Percentiles rank a stretch among this genome's conserved stretches.
Conservation (phyloP, 345 rosid genomes). For the Gossypium mustelinum region DNA sequence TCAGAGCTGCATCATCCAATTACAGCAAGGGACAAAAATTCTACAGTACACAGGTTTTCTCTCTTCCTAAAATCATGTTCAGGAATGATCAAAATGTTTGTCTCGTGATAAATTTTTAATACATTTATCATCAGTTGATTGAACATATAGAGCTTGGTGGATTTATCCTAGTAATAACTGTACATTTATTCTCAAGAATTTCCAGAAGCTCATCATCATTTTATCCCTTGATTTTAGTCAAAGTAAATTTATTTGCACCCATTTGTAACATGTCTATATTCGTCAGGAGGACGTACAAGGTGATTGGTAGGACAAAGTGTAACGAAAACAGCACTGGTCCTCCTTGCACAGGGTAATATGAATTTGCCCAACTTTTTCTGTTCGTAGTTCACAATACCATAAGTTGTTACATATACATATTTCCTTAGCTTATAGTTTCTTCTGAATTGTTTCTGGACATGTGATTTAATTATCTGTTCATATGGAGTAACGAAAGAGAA, state of each 20-base stretch:
- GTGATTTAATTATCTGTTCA: not conserved
- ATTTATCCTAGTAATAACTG: not conserved
- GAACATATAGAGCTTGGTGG: not conserved
- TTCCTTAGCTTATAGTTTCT: not conserved
- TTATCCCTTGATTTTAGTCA: not conserved
- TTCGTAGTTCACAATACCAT: not conserved
- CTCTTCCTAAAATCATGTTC: not conserved
- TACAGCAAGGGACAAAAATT: conserved; percentile 40
- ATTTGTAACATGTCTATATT: not conserved
- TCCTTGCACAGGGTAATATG: conserved; percentile 22
- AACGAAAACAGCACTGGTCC: conserved; percentile 18
- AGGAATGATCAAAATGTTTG: not conserved
- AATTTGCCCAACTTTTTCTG: not conserved
- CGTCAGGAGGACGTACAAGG: conserved; percentile 18
- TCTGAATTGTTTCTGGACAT: not conserved
- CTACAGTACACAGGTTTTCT: conserved; percentile 64
- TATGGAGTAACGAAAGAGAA: conserved; percentile 8
- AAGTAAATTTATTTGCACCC: not conserved
- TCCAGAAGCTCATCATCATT: not conserved
- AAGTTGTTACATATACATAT: not conserved
- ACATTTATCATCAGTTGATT: not conserved
- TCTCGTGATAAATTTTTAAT: not conserved
- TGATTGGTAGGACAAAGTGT: conserved; percentile 17
- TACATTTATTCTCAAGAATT: not conserved
- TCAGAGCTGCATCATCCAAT: conserved; percentile 62